A percentile compares a stretch with the other conserved stretches of the same genome.
These are phyloP conservation scores for Chloris gayana DNA, from an alignment of 176 grass and related monocot species.

Conservation along the genomic window DNA sequence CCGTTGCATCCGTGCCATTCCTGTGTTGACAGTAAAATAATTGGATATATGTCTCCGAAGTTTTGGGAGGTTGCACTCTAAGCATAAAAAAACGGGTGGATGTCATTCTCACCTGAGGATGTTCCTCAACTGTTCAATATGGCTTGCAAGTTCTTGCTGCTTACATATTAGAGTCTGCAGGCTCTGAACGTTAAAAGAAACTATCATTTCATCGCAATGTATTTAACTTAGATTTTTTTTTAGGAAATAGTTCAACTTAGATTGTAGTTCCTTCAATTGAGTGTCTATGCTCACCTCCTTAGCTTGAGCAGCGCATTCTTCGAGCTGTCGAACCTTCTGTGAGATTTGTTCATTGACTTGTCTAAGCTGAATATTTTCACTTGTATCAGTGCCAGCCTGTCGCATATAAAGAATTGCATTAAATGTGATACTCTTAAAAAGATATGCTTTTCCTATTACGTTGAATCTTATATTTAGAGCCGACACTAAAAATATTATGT, in stretches of 20 bases:
- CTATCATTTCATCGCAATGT: conserved; percentile 8
- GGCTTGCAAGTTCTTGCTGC: conserved; percentile 61
- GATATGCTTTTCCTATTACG: background rate
- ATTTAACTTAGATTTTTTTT: no score
- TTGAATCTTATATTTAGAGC: background rate
- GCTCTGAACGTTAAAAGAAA: conserved; percentile 48
- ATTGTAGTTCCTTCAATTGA: conserved; percentile 33
- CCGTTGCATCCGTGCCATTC: conserved; percentile 15
- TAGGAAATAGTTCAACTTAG: no score
- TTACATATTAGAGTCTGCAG: conserved; percentile 61
- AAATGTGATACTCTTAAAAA: background rate
- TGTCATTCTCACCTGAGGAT: conserved; percentile 51
- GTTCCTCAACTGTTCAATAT: conserved; percentile 65
- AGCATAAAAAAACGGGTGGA: conserved; percentile 4
- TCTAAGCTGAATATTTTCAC: conserved; percentile 33
- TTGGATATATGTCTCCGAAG: background rate
- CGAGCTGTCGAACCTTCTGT: conserved; percentile 64
- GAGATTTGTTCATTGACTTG: conserved; percentile 34
- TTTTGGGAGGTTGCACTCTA: conserved; percentile 7
- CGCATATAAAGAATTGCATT: conserved; percentile 28
- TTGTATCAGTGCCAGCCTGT: conserved; percentile 36
- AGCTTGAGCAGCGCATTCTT: conserved; percentile 57
- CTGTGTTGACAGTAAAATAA: conserved; percentile 23
- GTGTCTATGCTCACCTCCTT: conserved; percentile 55
- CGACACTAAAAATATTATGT: background rate